A percentile compares a stretch with the other conserved stretches of the same genome.
phyloP scores from a whole-genome alignment of 768 basidiomycete genomes.

The Boletus huronensis region DNA sequence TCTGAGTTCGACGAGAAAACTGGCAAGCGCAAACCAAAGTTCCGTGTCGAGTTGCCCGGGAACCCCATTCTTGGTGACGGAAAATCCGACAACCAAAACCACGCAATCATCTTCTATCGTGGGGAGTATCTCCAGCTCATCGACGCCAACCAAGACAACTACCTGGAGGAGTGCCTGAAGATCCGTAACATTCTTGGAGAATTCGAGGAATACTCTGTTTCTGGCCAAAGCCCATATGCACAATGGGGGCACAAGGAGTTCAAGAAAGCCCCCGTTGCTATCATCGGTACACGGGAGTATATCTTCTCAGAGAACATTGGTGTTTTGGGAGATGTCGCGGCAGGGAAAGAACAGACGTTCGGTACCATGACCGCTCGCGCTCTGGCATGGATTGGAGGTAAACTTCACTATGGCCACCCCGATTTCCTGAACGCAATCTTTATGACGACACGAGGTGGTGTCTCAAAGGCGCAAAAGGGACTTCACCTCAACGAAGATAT shows the following conservation, averaged over 20 bases:
- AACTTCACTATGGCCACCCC: constrained; percentile 97
- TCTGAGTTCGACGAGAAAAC: constrained; percentile 88
- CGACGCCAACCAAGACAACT: constrained; percentile 99
- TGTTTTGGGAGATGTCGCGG: constrained; percentile 97
- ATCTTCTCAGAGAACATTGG: constrained; percentile 99
- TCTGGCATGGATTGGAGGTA: constrained; percentile 96
- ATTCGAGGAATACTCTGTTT: constrained; percentile 91
- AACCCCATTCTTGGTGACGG: constrained; percentile 99
- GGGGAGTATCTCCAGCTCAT: constrained; percentile 99
- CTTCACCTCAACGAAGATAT: constrained; percentile 99
- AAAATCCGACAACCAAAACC: constrained; percentile 99
- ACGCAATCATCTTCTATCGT: constrained; percentile 98
- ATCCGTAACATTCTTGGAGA: constrained; percentile 97
- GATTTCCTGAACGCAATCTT: constrained; percentile 98
- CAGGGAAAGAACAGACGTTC: constrained; percentile 99
- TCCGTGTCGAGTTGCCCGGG: constrained; percentile 94
- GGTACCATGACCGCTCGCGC: constrained; percentile 97
- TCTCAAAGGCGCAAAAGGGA: constrained; percentile 99
- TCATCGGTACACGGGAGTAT: constrained; percentile 97
- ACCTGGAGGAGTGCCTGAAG: constrained; percentile 98
- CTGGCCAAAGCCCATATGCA: constrained; percentile 92
- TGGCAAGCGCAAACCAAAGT: constrained; percentile 92
- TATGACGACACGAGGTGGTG: constrained; percentile 98
- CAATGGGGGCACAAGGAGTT: constrained; percentile 96
- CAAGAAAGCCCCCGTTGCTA: constrained; percentile 86